A percentile compares a stretch with the other conserved stretches of the same genome.
These are phyloP conservation scores for Schwanniomyces pseudopolymorphus DNA, from an alignment of 805 yeast genomes.

Conservation along the genomic window DNA sequence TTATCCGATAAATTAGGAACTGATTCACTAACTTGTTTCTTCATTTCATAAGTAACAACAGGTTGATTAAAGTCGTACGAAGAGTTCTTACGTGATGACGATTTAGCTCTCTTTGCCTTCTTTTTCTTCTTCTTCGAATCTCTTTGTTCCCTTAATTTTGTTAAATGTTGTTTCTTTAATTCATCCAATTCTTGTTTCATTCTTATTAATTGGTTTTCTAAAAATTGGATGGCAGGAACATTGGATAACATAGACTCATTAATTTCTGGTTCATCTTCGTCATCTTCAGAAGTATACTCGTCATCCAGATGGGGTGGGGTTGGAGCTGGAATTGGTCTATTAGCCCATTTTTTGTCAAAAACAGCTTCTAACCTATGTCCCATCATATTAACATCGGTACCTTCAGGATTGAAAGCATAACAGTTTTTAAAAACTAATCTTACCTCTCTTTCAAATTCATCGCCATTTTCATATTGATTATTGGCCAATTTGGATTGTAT, in stretches of 20 bases:
- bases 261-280: conserved; percentile 62
- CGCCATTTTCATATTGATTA: conserved; percentile 86
- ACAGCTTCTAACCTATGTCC: conserved; percentile 88
- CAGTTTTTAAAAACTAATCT: conserved; percentile 85
- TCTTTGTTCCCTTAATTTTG: conserved; percentile 64
- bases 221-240: conserved; percentile 85
- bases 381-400: conserved; percentile 94
- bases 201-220: conserved; percentile 82
- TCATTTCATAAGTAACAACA: conserved; percentile 89
- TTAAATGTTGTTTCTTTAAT: conserved; percentile 76
- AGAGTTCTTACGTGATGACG: conserved; percentile 20
- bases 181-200: conserved; percentile 83
- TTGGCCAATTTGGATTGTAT: conserved; percentile 76
- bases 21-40: conserved; percentile 85
- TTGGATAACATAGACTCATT: conserved; percentile 53
- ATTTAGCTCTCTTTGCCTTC: conserved; percentile 35
- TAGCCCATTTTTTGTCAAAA: conserved; percentile 86
- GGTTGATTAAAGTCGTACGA: conserved; percentile 28
- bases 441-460: conserved; percentile 81
- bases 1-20: conserved; percentile 76
- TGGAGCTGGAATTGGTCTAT: conserved; percentile 62
- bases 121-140: conserved; percentile 47
- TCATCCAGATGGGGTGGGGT: conserved; percentile 54
- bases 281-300: conserved; percentile 33
- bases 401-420: conserved; percentile 90